A percentile compares a stretch with the other conserved stretches of the same genome.
Evolutionary conservation across 441 rosid species (phyloP).

Genomic region (Metrosideros polymorpha): DNA sequence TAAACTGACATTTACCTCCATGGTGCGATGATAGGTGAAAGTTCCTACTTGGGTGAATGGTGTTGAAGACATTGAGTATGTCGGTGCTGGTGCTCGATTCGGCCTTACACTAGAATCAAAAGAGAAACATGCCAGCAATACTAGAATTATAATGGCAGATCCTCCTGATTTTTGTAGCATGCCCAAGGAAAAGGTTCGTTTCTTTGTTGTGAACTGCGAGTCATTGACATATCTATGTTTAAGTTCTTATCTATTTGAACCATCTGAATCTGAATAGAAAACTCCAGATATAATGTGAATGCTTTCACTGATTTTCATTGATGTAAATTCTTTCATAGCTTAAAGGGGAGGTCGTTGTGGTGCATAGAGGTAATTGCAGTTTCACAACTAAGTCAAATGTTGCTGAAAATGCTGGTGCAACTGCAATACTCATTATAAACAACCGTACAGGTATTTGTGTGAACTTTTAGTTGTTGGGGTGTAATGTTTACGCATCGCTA

Average conservation of each 20-base stretch:
- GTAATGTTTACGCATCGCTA: background rate
- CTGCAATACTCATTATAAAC: constrained; percentile 51
- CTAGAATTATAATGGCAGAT: constrained; percentile 30
- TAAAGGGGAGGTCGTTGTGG: constrained; percentile 44
- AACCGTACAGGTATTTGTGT: constrained; percentile 30
- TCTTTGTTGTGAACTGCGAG: background rate
- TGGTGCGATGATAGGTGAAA: constrained; percentile 27
- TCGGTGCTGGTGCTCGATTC: constrained; percentile 53
- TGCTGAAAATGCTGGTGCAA: constrained; percentile 47
- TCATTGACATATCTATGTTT: background rate
- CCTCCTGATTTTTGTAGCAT: constrained; percentile 42
- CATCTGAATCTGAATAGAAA: background rate
- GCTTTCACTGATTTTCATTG: background rate
- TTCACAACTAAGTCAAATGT: constrained; percentile 43
- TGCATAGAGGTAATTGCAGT: constrained; percentile 53
- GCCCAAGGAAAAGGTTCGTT: constrained; percentile 34
- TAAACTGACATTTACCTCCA: background rate
- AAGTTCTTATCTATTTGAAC: background rate
- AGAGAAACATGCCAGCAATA: constrained; percentile 37
- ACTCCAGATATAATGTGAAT: background rate
- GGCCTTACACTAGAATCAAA: constrained; percentile 41
- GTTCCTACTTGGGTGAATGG: constrained; percentile 37
- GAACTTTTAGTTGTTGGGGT: background rate
- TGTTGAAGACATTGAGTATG: constrained; percentile 29
- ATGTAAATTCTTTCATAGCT: constrained; percentile 21